Evolutionary conservation across 2,329 filamentous ascomycete species (phyloP).

Genomic region (Alternaria triticina): DNA sequence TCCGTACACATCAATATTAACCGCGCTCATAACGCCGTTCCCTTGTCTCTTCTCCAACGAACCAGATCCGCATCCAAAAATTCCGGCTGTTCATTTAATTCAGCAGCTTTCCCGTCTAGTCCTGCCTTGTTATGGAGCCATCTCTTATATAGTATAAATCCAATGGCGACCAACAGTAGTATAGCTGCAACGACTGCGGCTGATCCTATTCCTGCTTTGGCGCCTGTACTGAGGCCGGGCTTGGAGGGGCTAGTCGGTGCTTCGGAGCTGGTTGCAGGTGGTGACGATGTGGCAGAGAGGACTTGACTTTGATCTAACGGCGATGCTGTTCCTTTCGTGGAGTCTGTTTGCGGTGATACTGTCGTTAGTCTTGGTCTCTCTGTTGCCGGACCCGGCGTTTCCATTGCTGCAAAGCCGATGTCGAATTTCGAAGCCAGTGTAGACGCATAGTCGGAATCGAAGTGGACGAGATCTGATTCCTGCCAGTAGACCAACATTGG

Average conservation of each 20-base stretch:
- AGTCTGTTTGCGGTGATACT: background rate
- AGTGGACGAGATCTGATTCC: background rate
- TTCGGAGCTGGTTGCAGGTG: background rate
- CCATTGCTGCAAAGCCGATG: background rate
- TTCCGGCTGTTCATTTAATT: background rate
- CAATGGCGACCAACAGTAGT: background rate
- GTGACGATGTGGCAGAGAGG: rapidly evolving
- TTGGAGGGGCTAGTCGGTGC: background rate
- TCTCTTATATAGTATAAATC: background rate
- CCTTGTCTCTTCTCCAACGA: background rate
- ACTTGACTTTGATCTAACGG: background rate
- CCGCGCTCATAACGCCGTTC: background rate
- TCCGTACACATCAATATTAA: background rate
- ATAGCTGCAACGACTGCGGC: background rate
- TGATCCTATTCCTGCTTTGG: background rate
- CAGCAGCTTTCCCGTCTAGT: background rate
- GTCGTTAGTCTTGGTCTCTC: background rate
- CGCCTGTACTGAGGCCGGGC: background rate
- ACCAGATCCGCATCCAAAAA: background rate
- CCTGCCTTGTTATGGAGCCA: background rate
- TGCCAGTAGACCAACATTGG: background rate
- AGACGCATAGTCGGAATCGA: background rate
- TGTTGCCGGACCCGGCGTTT: background rate
- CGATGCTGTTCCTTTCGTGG: background rate
- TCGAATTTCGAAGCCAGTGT: background rate